Percentiles rank a stretch among this genome's conserved stretches.
Conservation (phyloP, 768 basidiomycete genomes). For the Lactifluus pinguis region DNA sequence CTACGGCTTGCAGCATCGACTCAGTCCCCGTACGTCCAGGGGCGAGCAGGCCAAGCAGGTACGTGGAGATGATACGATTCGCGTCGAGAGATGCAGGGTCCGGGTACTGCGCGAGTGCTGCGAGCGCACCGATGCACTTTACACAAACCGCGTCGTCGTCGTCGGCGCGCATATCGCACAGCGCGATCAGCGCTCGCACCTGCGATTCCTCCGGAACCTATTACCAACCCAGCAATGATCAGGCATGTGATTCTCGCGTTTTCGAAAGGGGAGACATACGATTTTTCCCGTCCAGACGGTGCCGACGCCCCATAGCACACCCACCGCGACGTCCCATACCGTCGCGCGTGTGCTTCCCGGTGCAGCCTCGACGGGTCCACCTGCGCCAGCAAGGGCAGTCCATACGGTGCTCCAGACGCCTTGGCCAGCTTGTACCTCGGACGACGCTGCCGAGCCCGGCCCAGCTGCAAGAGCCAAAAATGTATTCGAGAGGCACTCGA, state of each 20-base stretch:
- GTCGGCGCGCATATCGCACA: conserved; percentile 50
- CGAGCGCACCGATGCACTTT: conserved; percentile 78
- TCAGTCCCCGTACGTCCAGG: conserved; percentile 43
- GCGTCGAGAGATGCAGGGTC: conserved; percentile 43
- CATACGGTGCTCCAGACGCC: conserved; percentile 60
- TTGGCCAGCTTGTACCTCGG: conserved; percentile 41
- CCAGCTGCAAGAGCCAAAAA: conserved; percentile 62
- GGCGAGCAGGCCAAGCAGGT: conserved; percentile 52
- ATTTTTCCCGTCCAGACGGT: conserved; percentile 62
- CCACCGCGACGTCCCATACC: conserved; percentile 72
- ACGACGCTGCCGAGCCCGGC: conserved; percentile 29
- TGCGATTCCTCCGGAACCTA: conserved; percentile 55
- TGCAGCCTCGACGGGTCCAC: conserved; percentile 48
- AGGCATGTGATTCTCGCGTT: too few species aligned
- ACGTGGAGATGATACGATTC: conserved; percentile 60
- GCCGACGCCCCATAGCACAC: conserved; percentile 85
- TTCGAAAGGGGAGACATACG: conserved; percentile 29
- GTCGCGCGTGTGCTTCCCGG: conserved; percentile 57
- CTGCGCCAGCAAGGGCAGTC: conserved; percentile 49
- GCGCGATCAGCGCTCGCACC: conserved; percentile 53
- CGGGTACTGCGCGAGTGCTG: conserved; percentile 69
- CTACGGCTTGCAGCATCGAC: conserved; percentile 65
- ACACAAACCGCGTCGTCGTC: conserved; percentile 38
- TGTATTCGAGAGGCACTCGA: conserved; percentile 63
- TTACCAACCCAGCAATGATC: background rate